Percentiles rank a stretch among this genome's conserved stretches.
These are phyloP conservation scores for Isoetes engelmannii DNA, from an alignment of 83 land plant species.

Conservation along the genomic window DNA sequence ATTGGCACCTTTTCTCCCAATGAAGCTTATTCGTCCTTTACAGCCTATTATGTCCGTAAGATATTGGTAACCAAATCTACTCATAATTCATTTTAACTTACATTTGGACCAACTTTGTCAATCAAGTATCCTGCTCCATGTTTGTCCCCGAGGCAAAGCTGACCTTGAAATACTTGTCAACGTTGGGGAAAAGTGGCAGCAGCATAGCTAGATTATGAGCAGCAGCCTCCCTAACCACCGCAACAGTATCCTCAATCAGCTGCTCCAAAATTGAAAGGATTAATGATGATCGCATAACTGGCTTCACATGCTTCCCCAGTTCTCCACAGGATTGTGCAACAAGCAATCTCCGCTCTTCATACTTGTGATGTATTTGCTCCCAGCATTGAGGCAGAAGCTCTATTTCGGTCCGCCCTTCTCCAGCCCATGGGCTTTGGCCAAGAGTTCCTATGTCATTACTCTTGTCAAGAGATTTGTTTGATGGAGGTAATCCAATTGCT, in stretches of 20 bases:
- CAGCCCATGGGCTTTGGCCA: too few species aligned
- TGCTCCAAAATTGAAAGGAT: conserved; percentile 90
- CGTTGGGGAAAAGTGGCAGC: conserved; percentile 82
- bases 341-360: conserved; percentile 88
- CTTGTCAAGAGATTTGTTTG: too few species aligned
- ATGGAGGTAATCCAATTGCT: too few species aligned
- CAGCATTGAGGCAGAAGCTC: too few species aligned
- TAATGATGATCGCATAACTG: conserved; percentile 90
- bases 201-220: conserved; percentile 82
- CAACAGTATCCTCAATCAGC: conserved; percentile 72
- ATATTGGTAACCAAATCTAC: too few species aligned
- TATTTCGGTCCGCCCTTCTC: too few species aligned
- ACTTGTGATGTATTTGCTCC: too few species aligned
- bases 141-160: conserved; percentile 81
- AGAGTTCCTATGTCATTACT: too few species aligned
- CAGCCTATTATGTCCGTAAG: too few species aligned
- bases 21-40: too few species aligned
- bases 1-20: too few species aligned
- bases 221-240: conserved; percentile 94
- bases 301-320: conserved; percentile 80
- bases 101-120: conserved; percentile 64
- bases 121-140: conserved; percentile 71
- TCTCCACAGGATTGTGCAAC: conserved; percentile 98
- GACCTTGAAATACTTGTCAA: conserved; percentile 99
- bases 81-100: conserved; percentile 22